These are phyloP conservation scores for Lepidium didymum DNA, from an alignment of 345 rosid species.

Conservation along the genomic window DNA sequence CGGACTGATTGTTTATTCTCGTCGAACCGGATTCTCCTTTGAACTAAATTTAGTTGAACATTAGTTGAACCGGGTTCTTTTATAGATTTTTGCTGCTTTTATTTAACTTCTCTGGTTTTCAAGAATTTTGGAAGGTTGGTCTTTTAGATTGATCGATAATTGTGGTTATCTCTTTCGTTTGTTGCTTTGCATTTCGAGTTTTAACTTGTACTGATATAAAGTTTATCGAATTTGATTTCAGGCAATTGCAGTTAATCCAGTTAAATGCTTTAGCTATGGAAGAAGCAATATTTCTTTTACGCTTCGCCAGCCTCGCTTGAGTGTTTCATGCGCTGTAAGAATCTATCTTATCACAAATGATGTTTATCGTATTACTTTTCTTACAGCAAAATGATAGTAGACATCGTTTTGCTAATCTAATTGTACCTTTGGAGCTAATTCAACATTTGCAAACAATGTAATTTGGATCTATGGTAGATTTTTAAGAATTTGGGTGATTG, in stretches of 20 bases:
- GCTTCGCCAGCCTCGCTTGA: constrained; percentile 28
- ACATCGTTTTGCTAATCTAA: neutral
- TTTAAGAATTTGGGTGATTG: neutral
- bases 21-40: no score
- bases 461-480: neutral
- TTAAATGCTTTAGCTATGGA: constrained; percentile 26
- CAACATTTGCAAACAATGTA: neutral
- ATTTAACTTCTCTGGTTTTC: neutral
- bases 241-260: constrained; percentile 26
- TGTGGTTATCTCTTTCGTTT: neutral
- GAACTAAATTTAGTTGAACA: no score
- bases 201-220: neutral
- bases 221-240: constrained; percentile 14
- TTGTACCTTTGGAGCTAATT: neutral
- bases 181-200: neutral
- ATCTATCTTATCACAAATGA: neutral
- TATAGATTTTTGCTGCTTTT: neutral
- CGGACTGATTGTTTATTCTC: neutral
- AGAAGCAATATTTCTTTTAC: constrained; percentile 34
- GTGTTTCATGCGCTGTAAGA: constrained; percentile 50
- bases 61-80: no score
- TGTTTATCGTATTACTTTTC: no score
- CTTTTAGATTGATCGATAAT: neutral
- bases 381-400: no score
- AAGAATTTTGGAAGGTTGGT: neutral